These are phyloP conservation scores for Mimosa bimucronata DNA, from an alignment of 306 rosid species.

Conservation along the genomic window DNA sequence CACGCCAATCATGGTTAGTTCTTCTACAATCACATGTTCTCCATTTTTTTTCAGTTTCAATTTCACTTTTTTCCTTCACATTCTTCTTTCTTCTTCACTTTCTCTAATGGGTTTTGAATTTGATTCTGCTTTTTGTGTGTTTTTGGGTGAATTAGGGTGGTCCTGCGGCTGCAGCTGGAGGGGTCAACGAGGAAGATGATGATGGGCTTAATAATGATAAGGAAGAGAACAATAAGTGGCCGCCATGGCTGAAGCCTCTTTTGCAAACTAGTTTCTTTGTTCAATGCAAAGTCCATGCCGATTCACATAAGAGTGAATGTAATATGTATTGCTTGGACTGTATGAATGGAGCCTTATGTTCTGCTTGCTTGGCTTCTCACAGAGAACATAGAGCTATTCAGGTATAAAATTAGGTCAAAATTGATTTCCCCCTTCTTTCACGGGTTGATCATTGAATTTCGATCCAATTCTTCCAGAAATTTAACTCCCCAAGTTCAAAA, in stretches of 20 bases:
- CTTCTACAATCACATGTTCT: background rate
- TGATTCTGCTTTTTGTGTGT: background rate
- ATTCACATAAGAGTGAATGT: constrained; percentile 75
- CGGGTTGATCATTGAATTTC: constrained; percentile 24
- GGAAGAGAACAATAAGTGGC: constrained; percentile 59
- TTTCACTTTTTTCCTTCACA: constrained; percentile 13
- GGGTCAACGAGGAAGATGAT: constrained; percentile 29
- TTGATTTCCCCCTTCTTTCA: background rate
- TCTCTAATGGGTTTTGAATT: background rate
- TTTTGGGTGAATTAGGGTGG: constrained; percentile 42
- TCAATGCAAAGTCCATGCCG: constrained; percentile 64
- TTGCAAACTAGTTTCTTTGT: constrained; percentile 64
- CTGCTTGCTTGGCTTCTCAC: constrained; percentile 62
- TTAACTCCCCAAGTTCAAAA: background rate
- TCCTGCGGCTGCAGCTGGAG: constrained; percentile 22
- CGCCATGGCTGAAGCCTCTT: constrained; percentile 66
- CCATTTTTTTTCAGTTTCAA: background rate
- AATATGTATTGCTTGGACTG: constrained; percentile 80
- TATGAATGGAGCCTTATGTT: constrained; percentile 68
- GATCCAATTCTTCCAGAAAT: constrained; percentile 28
- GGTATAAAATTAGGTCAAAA: constrained; percentile 39
- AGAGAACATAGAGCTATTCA: constrained; percentile 61
- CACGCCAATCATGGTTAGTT: constrained; percentile 56
- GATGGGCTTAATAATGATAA: constrained; percentile 27
- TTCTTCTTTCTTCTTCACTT: background rate